Percentiles rank a stretch among this genome's conserved stretches.
phyloP scores from a whole-genome alignment of 2,329 filamentous ascomycete genomes.

The Penicillium verrucosum region DNA sequence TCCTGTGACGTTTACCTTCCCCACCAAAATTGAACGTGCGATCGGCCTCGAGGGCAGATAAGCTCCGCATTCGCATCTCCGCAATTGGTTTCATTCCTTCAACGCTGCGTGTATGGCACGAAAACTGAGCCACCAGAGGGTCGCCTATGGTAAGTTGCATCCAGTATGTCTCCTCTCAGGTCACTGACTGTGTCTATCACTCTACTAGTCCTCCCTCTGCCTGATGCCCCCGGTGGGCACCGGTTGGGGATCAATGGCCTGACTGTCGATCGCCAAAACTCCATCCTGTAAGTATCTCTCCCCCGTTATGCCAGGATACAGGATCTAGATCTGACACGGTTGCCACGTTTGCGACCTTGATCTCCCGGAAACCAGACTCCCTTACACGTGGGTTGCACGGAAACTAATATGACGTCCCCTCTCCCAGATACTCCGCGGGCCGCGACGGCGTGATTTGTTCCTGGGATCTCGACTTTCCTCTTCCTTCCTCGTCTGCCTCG shows the following conservation, averaged over 20 bases:
- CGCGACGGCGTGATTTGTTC: constrained; percentile 94
- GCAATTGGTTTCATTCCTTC: constrained; percentile 24
- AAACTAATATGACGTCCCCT: constrained; percentile 20
- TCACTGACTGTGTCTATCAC: constrained; percentile 8
- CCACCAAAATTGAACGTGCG: constrained; percentile 21
- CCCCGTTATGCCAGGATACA: not conserved
- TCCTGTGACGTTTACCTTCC: constrained; percentile 20
- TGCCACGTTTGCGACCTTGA: not conserved
- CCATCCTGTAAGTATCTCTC: constrained; percentile 68
- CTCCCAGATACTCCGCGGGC: constrained; percentile 81
- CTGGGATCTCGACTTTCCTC: constrained; percentile 67
- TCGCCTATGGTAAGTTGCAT: constrained; percentile 61
- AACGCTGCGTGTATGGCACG: constrained; percentile 55
- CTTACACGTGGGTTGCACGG: constrained; percentile 13
- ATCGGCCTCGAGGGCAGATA: constrained; percentile 28
- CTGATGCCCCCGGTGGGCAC: constrained; percentile 76
- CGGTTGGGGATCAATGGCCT: constrained; percentile 92
- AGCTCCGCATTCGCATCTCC: constrained; percentile 31
- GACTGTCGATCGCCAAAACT: constrained; percentile 76
- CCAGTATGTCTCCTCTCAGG: not conserved
- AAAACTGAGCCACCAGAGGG: constrained; percentile 64
- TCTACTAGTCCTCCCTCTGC: constrained; percentile 64
- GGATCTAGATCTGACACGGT: not conserved
- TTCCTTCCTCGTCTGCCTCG: constrained; percentile 28
- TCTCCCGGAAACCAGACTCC: not conserved